Evolutionary conservation across 352 stramenopile species (phyloP).

Genomic region (Pythium scleroteichum): DNA sequence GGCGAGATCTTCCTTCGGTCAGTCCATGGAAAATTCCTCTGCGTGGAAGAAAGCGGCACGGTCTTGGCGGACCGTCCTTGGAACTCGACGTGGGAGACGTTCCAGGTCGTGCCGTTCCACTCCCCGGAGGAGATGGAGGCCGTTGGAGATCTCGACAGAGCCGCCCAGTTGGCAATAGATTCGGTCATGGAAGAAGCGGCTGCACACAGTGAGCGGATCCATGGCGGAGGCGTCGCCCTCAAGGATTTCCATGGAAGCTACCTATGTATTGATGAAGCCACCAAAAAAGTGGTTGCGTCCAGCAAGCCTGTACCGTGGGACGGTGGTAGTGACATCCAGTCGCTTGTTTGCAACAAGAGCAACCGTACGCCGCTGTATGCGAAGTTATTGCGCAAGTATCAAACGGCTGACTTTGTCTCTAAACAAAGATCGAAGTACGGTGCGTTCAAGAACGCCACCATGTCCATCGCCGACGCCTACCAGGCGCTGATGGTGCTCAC

Average conservation of each 20-base stretch:
- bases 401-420: constrained; percentile 57
- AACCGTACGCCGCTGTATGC: constrained; percentile 49
- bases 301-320: constrained; percentile 68
- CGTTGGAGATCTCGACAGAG: not conserved
- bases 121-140: not conserved
- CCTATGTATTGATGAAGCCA: constrained; percentile 60
- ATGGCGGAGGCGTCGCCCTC: constrained; percentile 54
- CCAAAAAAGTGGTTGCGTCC: constrained; percentile 42
- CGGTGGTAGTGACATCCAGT: constrained; percentile 59
- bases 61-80: constrained; percentile 67
- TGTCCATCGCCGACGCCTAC: constrained; percentile 65
- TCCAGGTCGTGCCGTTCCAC: constrained; percentile 73
- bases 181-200: constrained; percentile 3
- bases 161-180: constrained; percentile 11
- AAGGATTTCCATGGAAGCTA: constrained; percentile 81
- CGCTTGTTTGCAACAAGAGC: constrained; percentile 73
- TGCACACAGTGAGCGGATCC: not conserved
- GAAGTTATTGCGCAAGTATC: constrained; percentile 78
- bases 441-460: constrained; percentile 46
- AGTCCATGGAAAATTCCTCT: constrained; percentile 83
- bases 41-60: constrained; percentile 70
- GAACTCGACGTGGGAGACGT: constrained; percentile 90
- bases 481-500: constrained; percentile 61
- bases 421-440: constrained; percentile 49
- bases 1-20: constrained; percentile 75